These are phyloP conservation scores for Pachyrhizus erosus DNA, from an alignment of 306 rosid species.

Conservation along the genomic window DNA sequence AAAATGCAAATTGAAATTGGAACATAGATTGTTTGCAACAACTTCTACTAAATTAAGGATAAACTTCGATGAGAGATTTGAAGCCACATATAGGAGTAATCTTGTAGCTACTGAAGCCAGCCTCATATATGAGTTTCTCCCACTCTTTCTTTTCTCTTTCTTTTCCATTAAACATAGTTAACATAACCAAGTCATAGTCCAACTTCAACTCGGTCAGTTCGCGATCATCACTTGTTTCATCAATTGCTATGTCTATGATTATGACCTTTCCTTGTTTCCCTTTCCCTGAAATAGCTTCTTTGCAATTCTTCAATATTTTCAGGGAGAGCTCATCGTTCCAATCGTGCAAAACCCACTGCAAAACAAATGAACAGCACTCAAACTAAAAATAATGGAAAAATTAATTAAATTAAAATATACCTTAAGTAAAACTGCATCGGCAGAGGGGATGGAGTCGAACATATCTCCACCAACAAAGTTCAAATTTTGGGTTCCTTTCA, in stretches of 20 bases:
- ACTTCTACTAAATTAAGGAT: conserved; percentile 42
- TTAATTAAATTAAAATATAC: neutral
- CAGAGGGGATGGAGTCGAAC: conserved; percentile 57
- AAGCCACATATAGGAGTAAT: conserved; percentile 48
- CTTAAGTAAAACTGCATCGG: conserved; percentile 58
- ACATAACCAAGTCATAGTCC: conserved; percentile 57
- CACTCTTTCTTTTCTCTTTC: conserved; percentile 58
- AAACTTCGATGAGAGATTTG: conserved; percentile 66
- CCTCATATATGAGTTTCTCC: conserved; percentile 55
- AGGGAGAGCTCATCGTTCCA: conserved; percentile 55
- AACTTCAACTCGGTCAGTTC: conserved; percentile 50
- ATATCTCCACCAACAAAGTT: conserved; percentile 62
- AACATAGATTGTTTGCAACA: neutral
- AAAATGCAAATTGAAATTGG: too few relatives aligned
- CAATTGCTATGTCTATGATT: conserved; percentile 60
- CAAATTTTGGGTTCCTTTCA: conserved; percentile 43
- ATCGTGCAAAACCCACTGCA: conserved; percentile 52
- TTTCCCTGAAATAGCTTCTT: conserved; percentile 51
- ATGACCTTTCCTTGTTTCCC: conserved; percentile 58
- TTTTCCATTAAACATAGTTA: conserved; percentile 46
- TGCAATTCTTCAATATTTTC: conserved; percentile 59
- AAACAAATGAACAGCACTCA: neutral
- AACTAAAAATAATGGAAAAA: too few relatives aligned
- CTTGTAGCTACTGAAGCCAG: conserved; percentile 61
- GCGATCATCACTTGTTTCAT: conserved; percentile 36